phyloP scores from a whole-genome alignment of 2,329 filamentous ascomycete species.

The Exophiala sideris region DNA sequence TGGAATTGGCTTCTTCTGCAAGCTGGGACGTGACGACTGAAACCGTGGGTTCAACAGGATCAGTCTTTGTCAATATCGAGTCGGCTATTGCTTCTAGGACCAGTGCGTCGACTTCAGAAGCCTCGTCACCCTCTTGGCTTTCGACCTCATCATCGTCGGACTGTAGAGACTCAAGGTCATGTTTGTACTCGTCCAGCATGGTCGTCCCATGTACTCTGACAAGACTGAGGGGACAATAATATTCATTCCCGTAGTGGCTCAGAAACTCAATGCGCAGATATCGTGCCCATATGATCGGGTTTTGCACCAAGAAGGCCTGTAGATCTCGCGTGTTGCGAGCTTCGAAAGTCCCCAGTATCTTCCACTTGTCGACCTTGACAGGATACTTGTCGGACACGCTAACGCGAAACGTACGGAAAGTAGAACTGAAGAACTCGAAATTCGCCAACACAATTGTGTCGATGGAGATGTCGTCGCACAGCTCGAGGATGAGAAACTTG shows the following conservation, averaged over 20 bases:
- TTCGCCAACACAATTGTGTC: slow-evolving; percentile 97
- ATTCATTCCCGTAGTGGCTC: slow-evolving; percentile 92
- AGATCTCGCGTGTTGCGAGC: slow-evolving; percentile 90
- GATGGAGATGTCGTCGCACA: slow-evolving; percentile 81
- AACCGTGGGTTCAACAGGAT: slow-evolving; percentile 32
- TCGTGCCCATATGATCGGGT: slow-evolving; percentile 91
- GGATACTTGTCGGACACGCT: slow-evolving; percentile 94
- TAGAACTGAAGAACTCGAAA: slow-evolving; percentile 98
- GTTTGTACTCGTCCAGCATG: slow-evolving; percentile 91
- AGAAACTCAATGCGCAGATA: slow-evolving; percentile 91
- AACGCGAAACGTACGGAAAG: slow-evolving; percentile 84
- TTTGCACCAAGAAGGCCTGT: slow-evolving; percentile 89
- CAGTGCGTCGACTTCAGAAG: slow-evolving; percentile 15
- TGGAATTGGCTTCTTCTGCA: neutral
- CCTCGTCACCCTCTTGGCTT: slow-evolving; percentile 25
- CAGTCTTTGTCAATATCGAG: slow-evolving; percentile 14
- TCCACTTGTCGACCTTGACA: slow-evolving; percentile 89
- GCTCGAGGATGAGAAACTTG: slow-evolving; percentile 91
- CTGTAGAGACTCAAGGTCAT: slow-evolving; percentile 68
- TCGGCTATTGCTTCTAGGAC: slow-evolving; percentile 24
- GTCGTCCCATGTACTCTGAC: slow-evolving; percentile 88
- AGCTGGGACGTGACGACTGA: slow-evolving; percentile 31
- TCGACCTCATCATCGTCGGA: slow-evolving; percentile 51
- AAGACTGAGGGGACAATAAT: slow-evolving; percentile 89
- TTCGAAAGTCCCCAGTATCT: slow-evolving; percentile 80